Evolutionary conservation across 2,329 filamentous ascomycete genomes (phyloP).

Genomic region (Pestalotiopsis fici): DNA sequence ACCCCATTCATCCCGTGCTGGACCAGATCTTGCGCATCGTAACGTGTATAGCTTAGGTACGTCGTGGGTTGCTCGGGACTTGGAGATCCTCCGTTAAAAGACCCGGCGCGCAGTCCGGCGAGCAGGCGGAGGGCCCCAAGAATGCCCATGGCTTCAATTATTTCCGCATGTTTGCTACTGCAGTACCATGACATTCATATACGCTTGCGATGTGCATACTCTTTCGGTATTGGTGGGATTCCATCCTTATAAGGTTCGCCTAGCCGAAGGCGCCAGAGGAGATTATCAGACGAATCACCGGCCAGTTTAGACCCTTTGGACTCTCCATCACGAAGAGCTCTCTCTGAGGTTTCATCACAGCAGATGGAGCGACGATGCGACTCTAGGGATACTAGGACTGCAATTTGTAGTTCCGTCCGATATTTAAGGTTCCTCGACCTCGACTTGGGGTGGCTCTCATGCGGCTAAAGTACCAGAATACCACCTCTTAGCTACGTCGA

Average conservation of each 20-base stretch:
- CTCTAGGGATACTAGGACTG: too few relatives aligned
- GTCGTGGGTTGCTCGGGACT: background rate
- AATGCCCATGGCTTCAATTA: background rate
- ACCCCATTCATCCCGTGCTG: background rate
- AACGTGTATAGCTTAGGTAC: background rate
- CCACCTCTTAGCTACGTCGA: too few relatives aligned
- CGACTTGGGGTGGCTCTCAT: too few relatives aligned
- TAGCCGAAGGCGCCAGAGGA: background rate
- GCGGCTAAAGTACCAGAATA: too few relatives aligned
- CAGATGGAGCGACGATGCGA: background rate
- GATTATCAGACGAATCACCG: background rate
- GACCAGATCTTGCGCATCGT: background rate
- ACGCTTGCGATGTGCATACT: background rate
- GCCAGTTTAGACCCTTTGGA: background rate
- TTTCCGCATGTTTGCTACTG: background rate
- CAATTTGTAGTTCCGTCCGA: too few relatives aligned
- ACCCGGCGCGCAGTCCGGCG: background rate
- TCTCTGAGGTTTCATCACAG: background rate
- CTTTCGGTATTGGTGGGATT: background rate
- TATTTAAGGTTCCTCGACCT: too few relatives aligned
- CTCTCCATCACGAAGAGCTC: background rate
- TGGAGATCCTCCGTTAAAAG: background rate
- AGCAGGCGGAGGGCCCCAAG: background rate
- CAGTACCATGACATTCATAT: background rate
- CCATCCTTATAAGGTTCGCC: background rate